phyloP scores from a whole-genome alignment of 2,329 filamentous ascomycete species.

The Botrytis byssoidea region DNA sequence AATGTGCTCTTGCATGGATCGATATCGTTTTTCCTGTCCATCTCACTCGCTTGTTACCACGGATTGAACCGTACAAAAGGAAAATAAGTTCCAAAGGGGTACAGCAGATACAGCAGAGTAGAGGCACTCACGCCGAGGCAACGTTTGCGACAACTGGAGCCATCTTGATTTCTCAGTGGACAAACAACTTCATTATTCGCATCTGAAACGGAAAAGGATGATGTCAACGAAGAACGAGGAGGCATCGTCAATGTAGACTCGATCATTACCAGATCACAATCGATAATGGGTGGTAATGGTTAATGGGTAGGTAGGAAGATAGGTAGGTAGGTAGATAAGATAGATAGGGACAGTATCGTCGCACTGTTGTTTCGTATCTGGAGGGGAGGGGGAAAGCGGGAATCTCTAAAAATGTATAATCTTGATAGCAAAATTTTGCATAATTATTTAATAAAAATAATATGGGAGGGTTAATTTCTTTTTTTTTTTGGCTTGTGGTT shows the following conservation, averaged over 20 bases:
- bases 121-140: slow-evolving; percentile 87
- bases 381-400: background rate
- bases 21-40: slow-evolving; percentile 84
- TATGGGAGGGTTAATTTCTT: background rate
- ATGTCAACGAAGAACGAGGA: slow-evolving; percentile 80
- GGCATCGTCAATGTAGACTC: slow-evolving; percentile 68
- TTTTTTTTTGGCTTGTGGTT: background rate
- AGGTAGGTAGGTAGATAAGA: slow-evolving; percentile 3
- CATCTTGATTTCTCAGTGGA: slow-evolving; percentile 92
- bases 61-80: slow-evolving; percentile 36
- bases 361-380: slow-evolving; percentile 9
- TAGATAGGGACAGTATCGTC: slow-evolving; percentile 2
- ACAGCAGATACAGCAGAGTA: slow-evolving; percentile 36
- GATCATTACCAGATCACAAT: slow-evolving; percentile 48
- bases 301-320: background rate
- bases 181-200: slow-evolving; percentile 95
- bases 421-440: background rate
- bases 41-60: slow-evolving; percentile 39
- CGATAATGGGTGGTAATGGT: background rate
- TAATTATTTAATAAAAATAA: background rate
- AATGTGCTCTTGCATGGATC: slow-evolving; percentile 99
- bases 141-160: slow-evolving; percentile 93
- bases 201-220: slow-evolving; percentile 89
- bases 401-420: slow-evolving; percentile 5
- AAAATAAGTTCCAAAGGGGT: slow-evolving; percentile 34